Evolutionary conservation across 1,284 basidiomycete species (phyloP).

Genomic region (Sporisorium scitamineum): DNA sequence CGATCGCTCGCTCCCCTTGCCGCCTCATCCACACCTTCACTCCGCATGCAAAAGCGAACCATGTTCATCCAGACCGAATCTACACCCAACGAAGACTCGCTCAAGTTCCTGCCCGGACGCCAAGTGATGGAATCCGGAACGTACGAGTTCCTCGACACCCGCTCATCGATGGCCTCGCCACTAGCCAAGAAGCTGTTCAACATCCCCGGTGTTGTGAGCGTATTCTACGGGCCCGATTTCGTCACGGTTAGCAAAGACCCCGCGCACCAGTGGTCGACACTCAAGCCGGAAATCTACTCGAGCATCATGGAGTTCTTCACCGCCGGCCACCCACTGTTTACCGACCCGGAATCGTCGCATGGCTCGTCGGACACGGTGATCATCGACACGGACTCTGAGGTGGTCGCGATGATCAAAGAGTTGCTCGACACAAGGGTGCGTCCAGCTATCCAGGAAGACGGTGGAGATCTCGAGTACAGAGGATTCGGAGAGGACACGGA

Average conservation of each 20-base stretch:
- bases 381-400: slow-evolving; percentile 94
- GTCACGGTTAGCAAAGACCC: slow-evolving; percentile 94
- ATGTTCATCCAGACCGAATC: slow-evolving; percentile 78
- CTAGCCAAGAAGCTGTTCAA: slow-evolving; percentile 93
- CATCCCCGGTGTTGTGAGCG: slow-evolving; percentile 85
- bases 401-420: slow-evolving; percentile 99
- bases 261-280: slow-evolving; percentile 84
- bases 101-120: slow-evolving; percentile 96
- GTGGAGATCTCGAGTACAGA: slow-evolving; percentile 87
- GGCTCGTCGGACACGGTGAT: slow-evolving; percentile 96
- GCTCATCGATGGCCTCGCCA: slow-evolving; percentile 76
- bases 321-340: slow-evolving; percentile 85
- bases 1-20: not conserved
- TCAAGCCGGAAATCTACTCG: slow-evolving; percentile 99
- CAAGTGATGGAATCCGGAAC: slow-evolving; percentile 84
- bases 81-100: slow-evolving; percentile 95
- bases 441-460: slow-evolving; percentile 96
- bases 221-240: slow-evolving; percentile 98
- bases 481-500: slow-evolving; percentile 75
- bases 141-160: slow-evolving; percentile 89
- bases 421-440: slow-evolving; percentile 92
- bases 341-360: slow-evolving; percentile 72
- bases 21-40: not conserved
- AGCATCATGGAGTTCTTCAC: slow-evolving; percentile 98
- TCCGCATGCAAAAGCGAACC: slow-evolving; percentile 42